Base-by-base conservation (phyloP, 2,329 filamentous ascomycete species). In the Madurella mycetomatis region DNA sequence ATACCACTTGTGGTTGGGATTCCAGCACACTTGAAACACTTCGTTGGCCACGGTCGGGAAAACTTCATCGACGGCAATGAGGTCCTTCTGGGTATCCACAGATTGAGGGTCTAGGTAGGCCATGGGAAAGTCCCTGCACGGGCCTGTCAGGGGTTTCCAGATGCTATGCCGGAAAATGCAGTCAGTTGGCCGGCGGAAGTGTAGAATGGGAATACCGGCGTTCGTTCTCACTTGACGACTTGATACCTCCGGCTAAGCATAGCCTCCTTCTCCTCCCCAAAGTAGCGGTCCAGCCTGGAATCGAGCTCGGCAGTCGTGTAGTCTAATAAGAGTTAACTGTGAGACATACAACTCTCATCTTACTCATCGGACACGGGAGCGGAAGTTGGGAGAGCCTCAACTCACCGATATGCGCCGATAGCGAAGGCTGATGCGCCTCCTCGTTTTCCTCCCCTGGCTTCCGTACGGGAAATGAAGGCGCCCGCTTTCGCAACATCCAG, bases 41-140 rank as follows among this genome's bases (percentile, higher is more conserved):
- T 60, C 55, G 48, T 60, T 60, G 18, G 58, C 60, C 17, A 60
- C 58, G 1, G 55, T 59, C 11, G 60, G 60, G 41, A 60, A 62
- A n/a, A 62, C 60, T 46, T 60, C 58, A 48, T 62, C 60, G 43
- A 60, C 60, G 4, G 31, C 32, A 31, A 60, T 39, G n/a, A 62
- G 54, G 41, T 62, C 60, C 19, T 44, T 57, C 13, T 48, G 32
- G 11, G 40, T 30, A 34, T 60, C 52, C 42, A 62, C 51, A 12
- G 46, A 52, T 47, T 45, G 50, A 2, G 60, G 44, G 50, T 62
- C 58, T 37, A 49, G 49, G 39, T 47, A 60, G 4, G 58, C 60
- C 47, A 62, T 46, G 5, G 60, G 60, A 34, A 51, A 62, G 58
- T 60, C 60, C 30, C 58, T 18, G 37, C 49, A 54, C 8, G 60